phyloP scores from a whole-genome alignment of 352 stramenopile species.

The Aphanomyces cochlioides region DNA sequence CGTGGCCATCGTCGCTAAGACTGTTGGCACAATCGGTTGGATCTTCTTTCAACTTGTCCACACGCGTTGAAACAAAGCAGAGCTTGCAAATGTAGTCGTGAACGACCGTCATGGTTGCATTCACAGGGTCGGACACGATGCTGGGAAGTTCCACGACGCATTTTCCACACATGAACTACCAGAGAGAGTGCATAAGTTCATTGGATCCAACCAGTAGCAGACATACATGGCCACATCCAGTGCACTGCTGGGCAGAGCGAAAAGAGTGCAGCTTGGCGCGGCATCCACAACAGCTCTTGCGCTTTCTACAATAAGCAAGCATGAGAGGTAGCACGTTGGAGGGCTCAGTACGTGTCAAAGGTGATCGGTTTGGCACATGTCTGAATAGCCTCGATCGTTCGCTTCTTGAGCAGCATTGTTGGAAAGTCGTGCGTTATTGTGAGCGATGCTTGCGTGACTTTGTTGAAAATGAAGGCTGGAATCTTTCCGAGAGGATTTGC shows the following conservation, averaged over 20 bases:
- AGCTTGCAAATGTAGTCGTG: conserved; percentile 26
- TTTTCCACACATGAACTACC: conserved; percentile 28
- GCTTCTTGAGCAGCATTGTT: conserved; percentile 12
- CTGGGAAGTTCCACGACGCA: conserved; percentile 21
- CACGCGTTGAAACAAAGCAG: conserved; percentile 15
- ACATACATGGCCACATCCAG: conserved; percentile 11
- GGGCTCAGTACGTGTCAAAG: no score
- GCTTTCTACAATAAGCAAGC: conserved; percentile 12
- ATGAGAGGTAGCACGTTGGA: no score
- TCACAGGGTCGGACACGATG: not conserved
- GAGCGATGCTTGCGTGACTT: not conserved
- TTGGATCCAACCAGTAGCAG: not conserved
- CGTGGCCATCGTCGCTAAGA: not conserved
- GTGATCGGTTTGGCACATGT: not conserved
- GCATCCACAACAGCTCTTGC: conserved; percentile 19
- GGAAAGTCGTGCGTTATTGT: conserved; percentile 14
- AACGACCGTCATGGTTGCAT: not conserved
- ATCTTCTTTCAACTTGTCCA: no score
- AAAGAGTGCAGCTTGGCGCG: not conserved
- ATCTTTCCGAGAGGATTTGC: not conserved
- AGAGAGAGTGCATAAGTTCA: not conserved
- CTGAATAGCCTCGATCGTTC: not conserved
- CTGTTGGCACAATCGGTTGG: no score
- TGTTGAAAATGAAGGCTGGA: conserved; percentile 20
- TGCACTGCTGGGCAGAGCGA: conserved; percentile 13